Percentiles rank a stretch among this genome's conserved stretches.
Evolutionary conservation across 495 filamentous ascomycete genomes (phyloP).

Genomic region (Staphylotrichum longicolle): DNA sequence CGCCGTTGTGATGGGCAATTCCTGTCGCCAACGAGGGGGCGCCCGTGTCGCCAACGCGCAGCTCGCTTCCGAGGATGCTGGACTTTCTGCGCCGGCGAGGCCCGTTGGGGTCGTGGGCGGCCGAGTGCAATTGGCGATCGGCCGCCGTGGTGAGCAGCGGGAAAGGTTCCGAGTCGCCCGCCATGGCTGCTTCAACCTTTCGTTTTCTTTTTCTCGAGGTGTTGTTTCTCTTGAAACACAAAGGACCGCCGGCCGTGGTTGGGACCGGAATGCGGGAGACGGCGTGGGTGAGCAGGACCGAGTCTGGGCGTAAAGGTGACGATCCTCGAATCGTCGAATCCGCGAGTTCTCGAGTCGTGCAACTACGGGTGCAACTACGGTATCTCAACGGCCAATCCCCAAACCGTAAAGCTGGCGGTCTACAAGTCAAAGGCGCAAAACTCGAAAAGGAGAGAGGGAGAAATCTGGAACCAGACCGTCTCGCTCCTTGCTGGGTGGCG

Average conservation of each 20-base stretch:
- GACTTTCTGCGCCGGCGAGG: slow-evolving; percentile 50
- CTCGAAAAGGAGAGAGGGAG: no score
- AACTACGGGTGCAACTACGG: background rate
- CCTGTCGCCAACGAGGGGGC: slow-evolving; percentile 46
- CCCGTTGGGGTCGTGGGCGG: slow-evolving; percentile 27
- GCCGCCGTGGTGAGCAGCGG: slow-evolving; percentile 45
- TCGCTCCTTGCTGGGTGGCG: no score
- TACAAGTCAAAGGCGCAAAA: no score
- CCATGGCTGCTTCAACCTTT: slow-evolving; percentile 13
- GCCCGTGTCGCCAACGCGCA: slow-evolving; percentile 50
- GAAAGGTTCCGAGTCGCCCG: slow-evolving; percentile 42
- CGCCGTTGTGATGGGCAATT: slow-evolving; percentile 37
- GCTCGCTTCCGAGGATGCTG: slow-evolving; percentile 43
- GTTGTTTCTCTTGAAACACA: background rate
- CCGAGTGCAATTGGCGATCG: slow-evolving; percentile 37
- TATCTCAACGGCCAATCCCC: background rate
- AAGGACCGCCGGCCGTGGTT: background rate
- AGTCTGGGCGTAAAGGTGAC: background rate
- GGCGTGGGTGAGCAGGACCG: background rate
- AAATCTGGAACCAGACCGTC: no score
- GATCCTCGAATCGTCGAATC: background rate
- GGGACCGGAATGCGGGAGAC: background rate
- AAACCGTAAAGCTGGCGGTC: background rate
- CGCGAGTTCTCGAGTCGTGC: background rate
- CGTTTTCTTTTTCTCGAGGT: background rate